These are phyloP conservation scores for Ogataea polymorpha DNA, from an alignment of 805 yeast species.

Conservation along the genomic window DNA sequence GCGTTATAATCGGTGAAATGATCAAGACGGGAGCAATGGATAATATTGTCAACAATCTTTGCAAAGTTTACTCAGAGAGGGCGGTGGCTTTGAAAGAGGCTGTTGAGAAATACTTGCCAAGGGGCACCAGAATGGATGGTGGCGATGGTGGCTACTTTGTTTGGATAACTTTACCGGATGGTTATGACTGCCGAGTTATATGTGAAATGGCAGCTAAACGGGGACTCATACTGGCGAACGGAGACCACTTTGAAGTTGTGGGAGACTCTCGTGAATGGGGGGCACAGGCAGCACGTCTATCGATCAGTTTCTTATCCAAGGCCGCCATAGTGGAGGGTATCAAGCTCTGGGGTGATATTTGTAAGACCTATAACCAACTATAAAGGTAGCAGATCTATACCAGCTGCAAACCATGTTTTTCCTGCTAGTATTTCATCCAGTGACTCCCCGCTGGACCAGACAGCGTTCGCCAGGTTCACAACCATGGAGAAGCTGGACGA, in stretches of 20 bases:
- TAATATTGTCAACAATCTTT: slow-evolving; percentile 42
- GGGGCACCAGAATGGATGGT: slow-evolving; percentile 50
- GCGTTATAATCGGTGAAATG: slow-evolving; percentile 63
- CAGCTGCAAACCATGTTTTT: slow-evolving; percentile 40
- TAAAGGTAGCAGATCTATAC: slow-evolving; percentile 43
- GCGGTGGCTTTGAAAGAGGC: slow-evolving; percentile 38
- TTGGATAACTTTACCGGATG: slow-evolving; percentile 63
- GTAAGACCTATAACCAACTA: slow-evolving; percentile 20
- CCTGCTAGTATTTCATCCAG: slow-evolving; percentile 38
- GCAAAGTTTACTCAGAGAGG: slow-evolving; percentile 45
- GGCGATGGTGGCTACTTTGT: slow-evolving; percentile 87
- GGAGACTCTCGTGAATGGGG: slow-evolving; percentile 69
- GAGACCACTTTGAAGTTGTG: slow-evolving; percentile 67
- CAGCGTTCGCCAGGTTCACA: slow-evolving; percentile 34
- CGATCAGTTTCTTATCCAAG: slow-evolving; percentile 49
- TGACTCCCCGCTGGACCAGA: slow-evolving; percentile 36
- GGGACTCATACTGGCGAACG: slow-evolving; percentile 66
- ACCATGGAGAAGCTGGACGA: slow-evolving; percentile 42
- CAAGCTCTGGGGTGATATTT: slow-evolving; percentile 46
- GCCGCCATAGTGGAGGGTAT: slow-evolving; percentile 50
- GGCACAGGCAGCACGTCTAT: slow-evolving; percentile 46
- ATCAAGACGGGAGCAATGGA: slow-evolving; percentile 50
- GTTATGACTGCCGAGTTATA: slow-evolving; percentile 32
- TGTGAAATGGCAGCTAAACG: slow-evolving; percentile 37
- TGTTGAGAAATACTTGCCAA: slow-evolving; percentile 48